Conservation (phyloP, 2,329 filamentous ascomycete species). For the Arthrobotrys sinensis region DNA sequence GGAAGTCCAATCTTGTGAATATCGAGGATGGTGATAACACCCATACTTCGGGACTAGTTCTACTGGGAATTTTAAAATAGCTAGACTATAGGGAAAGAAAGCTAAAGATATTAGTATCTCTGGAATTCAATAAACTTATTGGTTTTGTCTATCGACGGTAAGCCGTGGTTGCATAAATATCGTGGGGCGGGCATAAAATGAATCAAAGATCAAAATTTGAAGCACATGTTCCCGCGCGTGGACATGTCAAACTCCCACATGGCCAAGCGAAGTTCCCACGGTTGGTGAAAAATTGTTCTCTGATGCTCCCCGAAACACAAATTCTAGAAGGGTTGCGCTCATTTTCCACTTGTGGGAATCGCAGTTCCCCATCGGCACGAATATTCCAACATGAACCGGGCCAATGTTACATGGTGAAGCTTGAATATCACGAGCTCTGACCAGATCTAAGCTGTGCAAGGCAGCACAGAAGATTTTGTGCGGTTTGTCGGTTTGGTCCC, state of each 20-base stretch:
- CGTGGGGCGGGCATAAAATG: constrained; percentile 33
- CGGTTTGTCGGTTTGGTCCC: constrained; percentile 32
- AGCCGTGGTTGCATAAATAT: constrained; percentile 27
- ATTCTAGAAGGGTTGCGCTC: constrained; percentile 57
- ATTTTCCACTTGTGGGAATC: constrained; percentile 45
- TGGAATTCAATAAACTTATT: neutral
- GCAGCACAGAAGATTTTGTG: constrained; percentile 35
- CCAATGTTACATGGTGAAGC: constrained; percentile 22
- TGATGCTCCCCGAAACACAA: constrained; percentile 34
- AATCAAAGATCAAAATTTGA: constrained; percentile 13
- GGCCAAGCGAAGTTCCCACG: constrained; percentile 30
- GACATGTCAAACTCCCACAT: constrained; percentile 53
- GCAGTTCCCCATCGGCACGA: constrained; percentile 32
- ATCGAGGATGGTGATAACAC: neutral
- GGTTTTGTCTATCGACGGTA: neutral
- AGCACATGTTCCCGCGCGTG: constrained; percentile 16
- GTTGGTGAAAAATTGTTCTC: constrained; percentile 1
- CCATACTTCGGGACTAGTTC: neutral
- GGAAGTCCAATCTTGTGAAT: constrained; percentile 1
- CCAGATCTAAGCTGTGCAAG: constrained; percentile 46
- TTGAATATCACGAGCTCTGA: constrained; percentile 28
- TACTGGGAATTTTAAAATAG: neutral
- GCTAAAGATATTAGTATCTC: neutral
- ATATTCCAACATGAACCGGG: constrained; percentile 3
- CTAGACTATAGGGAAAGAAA: neutral